Evolutionary conservation across 2,329 filamentous ascomycete genomes (phyloP).

Genomic region (Nemania sp.): DNA sequence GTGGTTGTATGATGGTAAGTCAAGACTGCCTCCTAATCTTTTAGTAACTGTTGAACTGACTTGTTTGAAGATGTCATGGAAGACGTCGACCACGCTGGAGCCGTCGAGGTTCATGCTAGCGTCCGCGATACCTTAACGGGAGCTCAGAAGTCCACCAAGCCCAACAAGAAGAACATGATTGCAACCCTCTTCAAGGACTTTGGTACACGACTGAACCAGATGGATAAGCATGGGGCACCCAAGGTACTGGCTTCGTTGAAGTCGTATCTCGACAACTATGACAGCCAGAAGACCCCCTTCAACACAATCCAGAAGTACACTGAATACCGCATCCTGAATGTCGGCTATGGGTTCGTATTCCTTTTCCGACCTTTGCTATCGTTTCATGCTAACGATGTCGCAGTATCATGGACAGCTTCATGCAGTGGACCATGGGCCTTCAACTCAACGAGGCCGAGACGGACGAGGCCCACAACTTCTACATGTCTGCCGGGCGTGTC

Average conservation of each 20-base stretch:
- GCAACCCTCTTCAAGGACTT: constrained; percentile 29
- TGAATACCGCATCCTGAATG: constrained; percentile 31
- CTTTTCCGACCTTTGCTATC: not conserved
- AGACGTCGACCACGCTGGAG: constrained; percentile 27
- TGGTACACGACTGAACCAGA: constrained; percentile 22
- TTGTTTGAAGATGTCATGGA: constrained; percentile 28
- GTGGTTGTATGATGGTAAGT: constrained; percentile 32
- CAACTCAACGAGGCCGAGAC: constrained; percentile 30
- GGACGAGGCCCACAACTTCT: constrained; percentile 27
- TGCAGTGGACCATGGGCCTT: constrained; percentile 31
- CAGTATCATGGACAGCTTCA: constrained; percentile 33
- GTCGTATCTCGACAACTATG: constrained; percentile 31
- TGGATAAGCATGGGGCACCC: constrained; percentile 29
- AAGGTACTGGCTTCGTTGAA: constrained; percentile 26
- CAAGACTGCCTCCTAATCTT: not conserved
- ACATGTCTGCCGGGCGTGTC: constrained; percentile 30
- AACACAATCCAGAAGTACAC: constrained; percentile 30
- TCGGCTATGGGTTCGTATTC: constrained; percentile 27
- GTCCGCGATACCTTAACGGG: constrained; percentile 25
- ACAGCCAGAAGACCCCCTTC: constrained; percentile 31
- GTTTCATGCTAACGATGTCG: not conserved
- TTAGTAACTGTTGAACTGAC: constrained; percentile 1
- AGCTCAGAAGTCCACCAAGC: constrained; percentile 14
- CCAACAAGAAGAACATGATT: constrained; percentile 25
- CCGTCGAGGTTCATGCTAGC: constrained; percentile 25